Evolutionary conservation across 495 filamentous ascomycete species (phyloP).

Genomic region (Daldinia caldariorum): DNA sequence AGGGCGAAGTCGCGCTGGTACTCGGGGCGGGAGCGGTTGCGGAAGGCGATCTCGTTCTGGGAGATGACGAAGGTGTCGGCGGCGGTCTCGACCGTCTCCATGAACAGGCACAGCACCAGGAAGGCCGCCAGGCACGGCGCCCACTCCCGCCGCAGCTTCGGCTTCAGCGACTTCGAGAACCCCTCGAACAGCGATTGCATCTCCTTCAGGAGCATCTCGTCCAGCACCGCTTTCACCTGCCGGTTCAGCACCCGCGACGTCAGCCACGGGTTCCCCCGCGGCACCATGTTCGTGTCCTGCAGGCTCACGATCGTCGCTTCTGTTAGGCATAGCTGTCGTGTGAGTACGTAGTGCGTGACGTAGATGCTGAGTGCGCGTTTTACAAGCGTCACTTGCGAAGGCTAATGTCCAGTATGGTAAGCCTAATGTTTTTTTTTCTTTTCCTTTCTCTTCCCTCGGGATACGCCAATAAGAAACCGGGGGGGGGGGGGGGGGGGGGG

Average conservation of each 20-base stretch:
- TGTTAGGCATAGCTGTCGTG: constrained; percentile 58
- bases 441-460: not conserved
- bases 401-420: not conserved
- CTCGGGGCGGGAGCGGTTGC: constrained; percentile 41
- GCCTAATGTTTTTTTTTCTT: not conserved
- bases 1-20: constrained; percentile 55
- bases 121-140: constrained; percentile 62
- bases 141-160: constrained; percentile 59
- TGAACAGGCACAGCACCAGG: constrained; percentile 61
- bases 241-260: constrained; percentile 62
- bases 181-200: constrained; percentile 57
- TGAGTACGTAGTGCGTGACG: constrained; percentile 63
- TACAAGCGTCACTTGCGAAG: constrained; percentile 51
- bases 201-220: constrained; percentile 58
- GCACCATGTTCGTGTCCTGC: constrained; percentile 46
- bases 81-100: constrained; percentile 61
- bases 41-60: constrained; percentile 58
- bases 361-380: constrained; percentile 59
- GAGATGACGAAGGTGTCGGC: constrained; percentile 60
- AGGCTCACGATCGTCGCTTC: constrained; percentile 50
- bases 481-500: too few species aligned
- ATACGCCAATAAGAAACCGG: not conserved
- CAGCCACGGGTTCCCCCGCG: constrained; percentile 52
- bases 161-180: constrained; percentile 60
- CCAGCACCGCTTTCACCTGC: constrained; percentile 62